Base-by-base conservation (phyloP, 345 rosid genomes). In the Eucalyptus pumila region DNA sequence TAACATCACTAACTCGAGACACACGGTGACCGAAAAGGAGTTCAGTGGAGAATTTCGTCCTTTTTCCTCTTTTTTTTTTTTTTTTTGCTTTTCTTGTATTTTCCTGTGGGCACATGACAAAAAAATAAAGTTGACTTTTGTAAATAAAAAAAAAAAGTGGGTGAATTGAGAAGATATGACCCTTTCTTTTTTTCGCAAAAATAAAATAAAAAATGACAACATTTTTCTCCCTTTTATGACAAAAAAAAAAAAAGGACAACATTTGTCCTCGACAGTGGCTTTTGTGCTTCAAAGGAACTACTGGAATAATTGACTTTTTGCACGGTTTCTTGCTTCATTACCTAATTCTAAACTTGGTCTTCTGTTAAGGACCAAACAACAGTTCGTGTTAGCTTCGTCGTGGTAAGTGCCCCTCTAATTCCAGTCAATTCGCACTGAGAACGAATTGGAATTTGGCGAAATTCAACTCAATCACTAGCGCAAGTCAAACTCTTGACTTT, bases 51-150 rank as follows among this genome's bases (percentile, higher is more conserved):
- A 26, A 0, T 32, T 12, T 60, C 58, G 26, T 2, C 26, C 58
- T 52, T 52, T 52, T 21, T 8, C 5, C 11, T 4, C 0, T 1
- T 14, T 62, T 13, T 14, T 6, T 4, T 11, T 6, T 30, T 14
- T 60, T 11, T 27, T 60, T 60, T 1, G 8, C 32, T 1, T 60
- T 60, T 60, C 67, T 60, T 3, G 15, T 60, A 12, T 60, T 12
- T 60, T 62, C 34, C 2, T n/a, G 19, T 21, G 45, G 83, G 42
- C 26, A 34, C 40, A 37, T 5, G 26, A 34, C 42, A 34, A 34
- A 34, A 34, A 72, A 37, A 21, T 34, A 72, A 72, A 72, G 8
- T 34, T 37, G 14, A 34, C 83, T 19, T 72, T 37, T 4, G 15
- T 6, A 1, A 56, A 24, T n/a, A n/a, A 8, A 3, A 58, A 10